Conservation (phyloP, 257 asterid genomes). For the Paulownia fortunei region DNA sequence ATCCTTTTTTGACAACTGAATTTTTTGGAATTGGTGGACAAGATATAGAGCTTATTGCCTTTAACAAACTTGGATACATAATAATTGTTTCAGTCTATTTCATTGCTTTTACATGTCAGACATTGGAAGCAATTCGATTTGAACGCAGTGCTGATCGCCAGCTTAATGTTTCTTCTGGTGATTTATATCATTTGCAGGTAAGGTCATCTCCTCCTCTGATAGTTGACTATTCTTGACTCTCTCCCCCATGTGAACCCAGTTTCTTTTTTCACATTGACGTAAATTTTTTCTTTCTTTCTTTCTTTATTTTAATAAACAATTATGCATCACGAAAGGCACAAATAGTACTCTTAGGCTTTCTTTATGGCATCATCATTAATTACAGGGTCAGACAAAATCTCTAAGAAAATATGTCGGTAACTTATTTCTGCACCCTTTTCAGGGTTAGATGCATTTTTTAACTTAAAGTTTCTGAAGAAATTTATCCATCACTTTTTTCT, state of each 20-base stretch:
- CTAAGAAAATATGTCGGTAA: constrained; percentile 1
- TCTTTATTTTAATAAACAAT: background rate
- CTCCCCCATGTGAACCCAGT: constrained; percentile 13
- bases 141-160: constrained; percentile 24
- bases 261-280: constrained; percentile 11
- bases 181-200: constrained; percentile 50
- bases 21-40: constrained; percentile 9
- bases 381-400: background rate
- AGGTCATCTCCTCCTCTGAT: constrained; percentile 5
- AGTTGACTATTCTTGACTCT: background rate
- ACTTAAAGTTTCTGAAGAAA: background rate
- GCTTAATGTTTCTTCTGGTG: constrained; percentile 26
- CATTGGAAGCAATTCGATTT: constrained; percentile 38
- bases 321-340: background rate
- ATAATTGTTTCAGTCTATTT: constrained; percentile 14
- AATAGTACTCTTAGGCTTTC: background rate
- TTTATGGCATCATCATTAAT: constrained; percentile 11
- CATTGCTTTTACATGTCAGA: constrained; percentile 29
- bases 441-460: background rate
- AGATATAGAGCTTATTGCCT: constrained; percentile 17
- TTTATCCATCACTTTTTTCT: background rate
- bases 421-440: background rate
- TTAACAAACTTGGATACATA: background rate
- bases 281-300: background rate
- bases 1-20: background rate